phyloP scores from a whole-genome alignment of 345 rosid genomes.

The Populus deltoides region DNA sequence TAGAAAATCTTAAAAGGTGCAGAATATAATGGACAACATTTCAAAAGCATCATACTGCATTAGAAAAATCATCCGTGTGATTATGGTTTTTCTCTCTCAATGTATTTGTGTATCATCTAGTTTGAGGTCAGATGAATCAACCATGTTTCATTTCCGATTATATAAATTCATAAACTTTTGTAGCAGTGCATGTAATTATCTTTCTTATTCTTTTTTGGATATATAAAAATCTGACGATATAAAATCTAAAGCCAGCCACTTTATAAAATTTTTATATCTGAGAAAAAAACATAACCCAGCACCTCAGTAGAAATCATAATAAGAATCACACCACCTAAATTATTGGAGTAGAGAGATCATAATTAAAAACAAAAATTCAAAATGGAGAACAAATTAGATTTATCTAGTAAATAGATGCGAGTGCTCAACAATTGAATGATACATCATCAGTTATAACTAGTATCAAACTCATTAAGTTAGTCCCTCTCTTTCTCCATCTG shows the following conservation, averaged over 20 bases:
- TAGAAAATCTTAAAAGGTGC: not conserved
- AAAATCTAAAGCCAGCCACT: not conserved
- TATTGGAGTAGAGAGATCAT: not conserved
- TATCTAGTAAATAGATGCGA: not conserved
- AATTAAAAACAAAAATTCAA: not conserved
- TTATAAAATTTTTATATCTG: not conserved
- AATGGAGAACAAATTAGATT: not conserved
- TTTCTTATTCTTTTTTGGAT: not conserved
- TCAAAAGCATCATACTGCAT: not conserved
- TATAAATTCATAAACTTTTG: not conserved
- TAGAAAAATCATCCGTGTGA: not conserved
- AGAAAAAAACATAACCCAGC: not conserved
- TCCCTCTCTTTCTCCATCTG: not conserved
- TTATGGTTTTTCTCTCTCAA: not conserved
- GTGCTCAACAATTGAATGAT: not conserved
- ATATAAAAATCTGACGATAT: not conserved
- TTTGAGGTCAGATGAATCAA: not conserved
- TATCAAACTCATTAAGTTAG: not conserved
- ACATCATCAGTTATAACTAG: not conserved
- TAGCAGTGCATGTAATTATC: not conserved
- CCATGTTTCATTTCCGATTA: not conserved
- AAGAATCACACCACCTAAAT: not conserved
- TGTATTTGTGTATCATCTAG: not conserved
- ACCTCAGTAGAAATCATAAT: not conserved
- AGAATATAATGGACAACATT: not conserved